Evolutionary conservation across 2,329 filamentous ascomycete genomes (phyloP).

Genomic region (Pseudogymnoascus sp.): DNA sequence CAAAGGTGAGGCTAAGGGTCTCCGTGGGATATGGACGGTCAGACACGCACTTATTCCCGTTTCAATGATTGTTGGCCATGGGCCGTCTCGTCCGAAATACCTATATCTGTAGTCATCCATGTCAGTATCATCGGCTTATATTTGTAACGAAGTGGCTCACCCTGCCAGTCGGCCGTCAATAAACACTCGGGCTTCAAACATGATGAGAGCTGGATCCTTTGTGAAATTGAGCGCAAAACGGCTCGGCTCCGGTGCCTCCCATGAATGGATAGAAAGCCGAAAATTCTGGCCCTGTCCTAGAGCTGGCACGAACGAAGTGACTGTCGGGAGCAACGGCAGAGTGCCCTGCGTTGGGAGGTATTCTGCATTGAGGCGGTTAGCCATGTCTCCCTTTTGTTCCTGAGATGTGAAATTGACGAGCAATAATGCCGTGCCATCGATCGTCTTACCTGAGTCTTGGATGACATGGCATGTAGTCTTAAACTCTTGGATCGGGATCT

Average conservation of each 20-base stretch:
- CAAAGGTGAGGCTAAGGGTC: background rate
- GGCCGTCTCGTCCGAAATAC: slow-evolving; percentile 41
- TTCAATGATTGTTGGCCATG: slow-evolving; percentile 43
- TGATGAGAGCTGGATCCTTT: slow-evolving; percentile 46
- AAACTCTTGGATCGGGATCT: slow-evolving; percentile 73
- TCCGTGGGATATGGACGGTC: background rate
- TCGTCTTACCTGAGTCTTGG: slow-evolving; percentile 36
- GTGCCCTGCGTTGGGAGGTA: slow-evolving; percentile 33
- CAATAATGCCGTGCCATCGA: background rate
- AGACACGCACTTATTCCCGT: slow-evolving; percentile 36
- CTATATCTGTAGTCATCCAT: slow-evolving; percentile 45
- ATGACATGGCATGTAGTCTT: slow-evolving; percentile 67
- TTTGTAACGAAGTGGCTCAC: slow-evolving; percentile 34
- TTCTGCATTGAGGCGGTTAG: slow-evolving; percentile 13
- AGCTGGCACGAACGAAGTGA: slow-evolving; percentile 66
- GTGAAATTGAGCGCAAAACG: slow-evolving; percentile 48
- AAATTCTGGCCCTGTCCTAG: slow-evolving; percentile 52
- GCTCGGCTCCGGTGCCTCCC: slow-evolving; percentile 55
- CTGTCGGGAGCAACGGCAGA: slow-evolving; percentile 47
- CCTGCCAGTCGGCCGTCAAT: slow-evolving; percentile 59
- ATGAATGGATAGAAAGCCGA: slow-evolving; percentile 67
- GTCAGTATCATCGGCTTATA: slow-evolving; percentile 23
- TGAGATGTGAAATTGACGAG: slow-evolving; percentile 11
- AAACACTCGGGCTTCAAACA: slow-evolving; percentile 60
- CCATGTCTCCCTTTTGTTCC: slow-evolving; percentile 11